phyloP scores from a whole-genome alignment of 139 green algal species.

The Chlorella sp. region DNA sequence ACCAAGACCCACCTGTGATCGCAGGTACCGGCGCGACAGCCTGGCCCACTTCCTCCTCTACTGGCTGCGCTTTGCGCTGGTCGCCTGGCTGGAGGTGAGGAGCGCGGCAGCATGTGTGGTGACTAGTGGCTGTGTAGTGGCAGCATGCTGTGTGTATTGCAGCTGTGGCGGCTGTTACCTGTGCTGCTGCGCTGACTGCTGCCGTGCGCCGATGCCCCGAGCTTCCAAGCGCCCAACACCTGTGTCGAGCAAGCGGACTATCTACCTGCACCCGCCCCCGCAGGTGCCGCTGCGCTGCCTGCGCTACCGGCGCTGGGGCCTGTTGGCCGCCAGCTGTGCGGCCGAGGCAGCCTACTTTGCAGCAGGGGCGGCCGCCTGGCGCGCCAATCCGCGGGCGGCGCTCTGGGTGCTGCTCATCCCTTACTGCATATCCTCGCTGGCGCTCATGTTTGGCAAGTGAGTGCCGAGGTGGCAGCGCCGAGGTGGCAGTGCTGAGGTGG shows the following conservation, averaged over 20 bases:
- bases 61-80: constrained; percentile 75
- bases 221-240: too few relatives aligned
- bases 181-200: too few relatives aligned
- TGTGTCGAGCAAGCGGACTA: too few relatives aligned
- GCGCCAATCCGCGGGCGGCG: constrained; percentile 56
- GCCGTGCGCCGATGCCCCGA: too few relatives aligned
- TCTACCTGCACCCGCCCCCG: too few relatives aligned
- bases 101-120: too few relatives aligned
- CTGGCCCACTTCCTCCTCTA: constrained; percentile 80
- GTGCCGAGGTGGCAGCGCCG: constrained; percentile 43
- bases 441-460: constrained; percentile 95
- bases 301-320: constrained; percentile 33
- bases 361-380: constrained; percentile 33
- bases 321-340: constrained; percentile 41
- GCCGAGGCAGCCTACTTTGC: constrained; percentile 50
- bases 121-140: neutral
- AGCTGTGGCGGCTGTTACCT: too few relatives aligned
- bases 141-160: too few relatives aligned
- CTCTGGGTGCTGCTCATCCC: constrained; percentile 82
- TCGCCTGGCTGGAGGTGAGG: constrained; percentile 66
- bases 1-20: too few relatives aligned
- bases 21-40: constrained; percentile 76
- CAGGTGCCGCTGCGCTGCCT: constrained; percentile 69
- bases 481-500: neutral
- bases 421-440: constrained; percentile 75